These are phyloP conservation scores for Curvularia sp. DNA, from an alignment of 2,329 filamentous ascomycete species.

Conservation along the genomic window DNA sequence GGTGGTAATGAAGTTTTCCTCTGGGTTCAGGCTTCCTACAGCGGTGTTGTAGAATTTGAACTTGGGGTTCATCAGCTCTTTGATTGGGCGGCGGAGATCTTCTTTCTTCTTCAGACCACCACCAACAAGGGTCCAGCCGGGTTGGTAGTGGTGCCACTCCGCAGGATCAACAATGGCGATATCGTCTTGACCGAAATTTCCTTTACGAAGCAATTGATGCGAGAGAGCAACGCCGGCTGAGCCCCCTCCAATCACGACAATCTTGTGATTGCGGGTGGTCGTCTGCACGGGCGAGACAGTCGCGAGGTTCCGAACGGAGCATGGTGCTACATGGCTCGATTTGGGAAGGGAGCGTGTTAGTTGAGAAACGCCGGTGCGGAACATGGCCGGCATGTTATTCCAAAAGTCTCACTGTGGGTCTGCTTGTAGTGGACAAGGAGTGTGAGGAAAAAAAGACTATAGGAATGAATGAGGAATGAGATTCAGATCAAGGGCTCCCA, in stretches of 20 bases:
- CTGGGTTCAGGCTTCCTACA: constrained; percentile 61
- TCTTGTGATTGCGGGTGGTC: constrained; percentile 61
- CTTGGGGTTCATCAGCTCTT: constrained; percentile 63
- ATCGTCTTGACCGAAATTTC: constrained; percentile 64
- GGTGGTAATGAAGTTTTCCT: constrained; percentile 64
- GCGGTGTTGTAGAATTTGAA: constrained; percentile 65
- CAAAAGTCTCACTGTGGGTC: not conserved
- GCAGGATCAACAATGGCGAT: constrained; percentile 71
- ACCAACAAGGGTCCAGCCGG: constrained; percentile 73
- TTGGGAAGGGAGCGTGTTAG: constrained; percentile 1
- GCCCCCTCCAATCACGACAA: constrained; percentile 72
- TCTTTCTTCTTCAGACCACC: constrained; percentile 69
- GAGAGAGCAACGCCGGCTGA: constrained; percentile 69
- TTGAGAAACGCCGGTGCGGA: constrained; percentile 5
- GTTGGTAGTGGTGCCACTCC: constrained; percentile 70
- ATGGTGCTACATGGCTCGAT: constrained; percentile 6
- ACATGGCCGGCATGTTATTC: constrained; percentile 2
- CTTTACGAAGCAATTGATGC: constrained; percentile 69
- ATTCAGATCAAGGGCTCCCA: constrained; percentile 3
- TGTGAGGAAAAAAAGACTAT: not conserved
- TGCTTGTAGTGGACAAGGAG: not conserved
- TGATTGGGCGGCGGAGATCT: constrained; percentile 61
- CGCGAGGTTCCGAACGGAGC: constrained; percentile 25
- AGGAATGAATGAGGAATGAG: not conserved
- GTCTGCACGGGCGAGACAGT: constrained; percentile 40